These are phyloP conservation scores for Sarocladium brachiariae DNA, from an alignment of 2,329 filamentous ascomycete species.

Conservation along the genomic window DNA sequence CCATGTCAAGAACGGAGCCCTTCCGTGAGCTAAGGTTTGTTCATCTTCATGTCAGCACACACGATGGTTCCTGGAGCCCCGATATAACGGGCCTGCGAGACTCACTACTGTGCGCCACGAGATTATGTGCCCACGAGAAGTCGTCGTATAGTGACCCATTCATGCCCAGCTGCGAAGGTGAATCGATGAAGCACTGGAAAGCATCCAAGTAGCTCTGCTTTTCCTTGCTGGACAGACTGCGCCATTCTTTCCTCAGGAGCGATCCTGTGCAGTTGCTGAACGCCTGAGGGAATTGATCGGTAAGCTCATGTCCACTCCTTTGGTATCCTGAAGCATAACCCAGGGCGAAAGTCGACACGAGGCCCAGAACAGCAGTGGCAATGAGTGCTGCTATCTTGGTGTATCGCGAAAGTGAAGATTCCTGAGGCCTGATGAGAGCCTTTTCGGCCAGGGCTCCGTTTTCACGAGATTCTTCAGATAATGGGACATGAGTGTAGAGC, in stretches of 20 bases:
- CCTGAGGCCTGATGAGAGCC: background rate
- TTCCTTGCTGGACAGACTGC: conserved; percentile 11
- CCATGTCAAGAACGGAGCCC: conserved; percentile 14
- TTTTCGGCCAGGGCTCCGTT: background rate
- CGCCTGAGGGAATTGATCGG: background rate
- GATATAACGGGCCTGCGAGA: background rate
- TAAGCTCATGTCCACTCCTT: background rate
- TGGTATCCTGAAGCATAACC: conserved; percentile 2
- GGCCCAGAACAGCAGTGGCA: background rate
- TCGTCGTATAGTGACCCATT: conserved; percentile 14
- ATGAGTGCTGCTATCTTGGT: conserved; percentile 1
- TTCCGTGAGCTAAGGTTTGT: conserved; percentile 10
- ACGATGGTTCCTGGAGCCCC: background rate
- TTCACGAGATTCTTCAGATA: background rate
- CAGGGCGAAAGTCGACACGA: background rate
- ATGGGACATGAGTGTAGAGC: background rate
- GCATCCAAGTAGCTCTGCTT: conserved; percentile 13
- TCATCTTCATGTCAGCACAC: background rate
- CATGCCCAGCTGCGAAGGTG: conserved; percentile 11
- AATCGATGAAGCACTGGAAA: conserved; percentile 14
- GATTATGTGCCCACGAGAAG: conserved; percentile 15
- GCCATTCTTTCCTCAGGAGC: conserved; percentile 12
- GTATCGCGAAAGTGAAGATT: background rate
- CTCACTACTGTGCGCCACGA: conserved; percentile 14
- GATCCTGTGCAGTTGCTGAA: conserved; percentile 8